Percentiles rank a stretch among this genome's conserved stretches.
These are phyloP conservation scores for Austroboletus festivus DNA, from an alignment of 768 basidiomycete genomes.

Conservation along the genomic window DNA sequence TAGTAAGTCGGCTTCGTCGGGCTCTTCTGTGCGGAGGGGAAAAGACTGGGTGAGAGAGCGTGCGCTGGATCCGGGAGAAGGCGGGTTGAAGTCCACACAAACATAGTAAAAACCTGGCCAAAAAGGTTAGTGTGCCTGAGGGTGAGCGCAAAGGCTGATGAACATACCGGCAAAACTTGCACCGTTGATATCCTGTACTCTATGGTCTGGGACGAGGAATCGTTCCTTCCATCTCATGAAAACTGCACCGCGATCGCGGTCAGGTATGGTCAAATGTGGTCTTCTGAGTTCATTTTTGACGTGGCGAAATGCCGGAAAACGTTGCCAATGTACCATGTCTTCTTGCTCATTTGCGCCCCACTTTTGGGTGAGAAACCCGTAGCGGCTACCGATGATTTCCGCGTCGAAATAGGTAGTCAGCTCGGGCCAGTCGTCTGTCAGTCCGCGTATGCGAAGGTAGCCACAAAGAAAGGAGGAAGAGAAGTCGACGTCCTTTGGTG, in stretches of 20 bases:
- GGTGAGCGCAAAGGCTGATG: neutral
- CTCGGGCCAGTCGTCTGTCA: conserved; percentile 94
- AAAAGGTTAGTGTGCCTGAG: no score
- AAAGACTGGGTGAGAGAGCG: conserved; percentile 35
- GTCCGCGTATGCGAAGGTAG: conserved; percentile 86
- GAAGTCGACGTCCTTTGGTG: conserved; percentile 80
- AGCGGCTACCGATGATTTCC: conserved; percentile 87
- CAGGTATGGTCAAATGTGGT: conserved; percentile 74
- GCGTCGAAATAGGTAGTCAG: conserved; percentile 96
- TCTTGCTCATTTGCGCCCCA: conserved; percentile 91
- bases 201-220: conserved; percentile 93
- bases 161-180: conserved; percentile 88
- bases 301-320: conserved; percentile 87
- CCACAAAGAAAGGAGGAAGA: conserved; percentile 82
- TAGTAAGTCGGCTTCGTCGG: conserved; percentile 24
- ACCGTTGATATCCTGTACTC: conserved; percentile 89
- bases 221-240: conserved; percentile 98
- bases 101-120: conserved; percentile 91
- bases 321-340: conserved; percentile 91
- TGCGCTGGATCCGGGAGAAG: conserved; percentile 36
- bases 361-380: conserved; percentile 87
- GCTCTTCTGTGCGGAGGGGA: conserved; percentile 32
- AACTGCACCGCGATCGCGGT: conserved; percentile 73
- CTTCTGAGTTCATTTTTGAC: conserved; percentile 75
- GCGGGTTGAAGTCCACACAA: conserved; percentile 87